Base-by-base conservation (phyloP, 345 rosid species). In the Citrus sp. region DNA sequence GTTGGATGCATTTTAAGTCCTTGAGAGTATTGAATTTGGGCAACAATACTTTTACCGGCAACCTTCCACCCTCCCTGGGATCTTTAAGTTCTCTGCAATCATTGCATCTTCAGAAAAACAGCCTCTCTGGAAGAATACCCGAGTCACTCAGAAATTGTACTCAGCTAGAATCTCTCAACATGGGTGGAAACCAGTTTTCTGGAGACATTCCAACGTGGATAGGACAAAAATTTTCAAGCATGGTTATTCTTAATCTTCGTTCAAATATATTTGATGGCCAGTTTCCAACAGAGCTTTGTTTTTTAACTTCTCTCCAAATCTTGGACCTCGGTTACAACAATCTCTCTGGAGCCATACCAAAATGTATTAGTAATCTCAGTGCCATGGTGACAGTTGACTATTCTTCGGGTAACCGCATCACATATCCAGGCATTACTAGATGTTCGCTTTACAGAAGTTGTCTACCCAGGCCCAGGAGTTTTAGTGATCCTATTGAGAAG, bases 281-380 rank as follows among this genome's bases (percentile, higher is more conserved):
- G 18, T 49, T 80, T 3, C 83, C 80, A 0, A 19, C 0, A 0
- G 37, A 74, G 18, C 19, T 74, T 18, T 80, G 59, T 24, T 12
- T 13, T 35, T 16, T 70, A 49, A 30, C 13, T 13, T 62, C 59
- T 16, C 30, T 70, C 7, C 67, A 80, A 54, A 6, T 18, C 22
- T 27, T 80, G 5, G 79, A 80, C 7, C 49, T 80, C 79, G 7
- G 13, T 46, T 46, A 69, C 40, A 80, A 80, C 60, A 18, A 28
- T 56, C 37, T 75, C 4, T 76, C 67, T 59, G 67, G 19, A 14
- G 51, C 1, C 8, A 27, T 76, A 8, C 83, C 80, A 10, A 64
- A 9, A 1, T 80, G 80, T 65, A 7, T 80, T 40, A 4, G 21
- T 18, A 70, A 64, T 2, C 56, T 75, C 28, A 70, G 59, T 70